These are phyloP conservation scores for Teratosphaeriaceae sp. DNA, from an alignment of 2,329 filamentous ascomycete genomes.

Conservation along the genomic window DNA sequence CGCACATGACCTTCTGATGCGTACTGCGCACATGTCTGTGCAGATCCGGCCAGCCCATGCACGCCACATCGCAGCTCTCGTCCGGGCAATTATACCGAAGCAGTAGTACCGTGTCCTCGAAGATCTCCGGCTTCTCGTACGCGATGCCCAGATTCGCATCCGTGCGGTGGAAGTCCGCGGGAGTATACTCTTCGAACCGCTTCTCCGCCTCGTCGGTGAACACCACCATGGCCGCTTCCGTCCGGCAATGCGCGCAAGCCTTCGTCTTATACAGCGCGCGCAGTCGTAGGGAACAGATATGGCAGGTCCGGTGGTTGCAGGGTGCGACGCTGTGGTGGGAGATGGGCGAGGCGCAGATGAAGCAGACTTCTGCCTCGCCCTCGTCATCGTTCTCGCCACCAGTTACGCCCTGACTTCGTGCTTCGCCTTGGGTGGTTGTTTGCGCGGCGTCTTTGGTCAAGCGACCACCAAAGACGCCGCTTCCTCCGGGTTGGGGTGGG, in stretches of 20 bases:
- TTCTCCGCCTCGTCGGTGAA: conserved; percentile 84
- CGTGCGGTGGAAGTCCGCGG: conserved; percentile 64
- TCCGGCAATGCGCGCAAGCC: conserved; percentile 91
- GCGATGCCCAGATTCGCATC: conserved; percentile 87
- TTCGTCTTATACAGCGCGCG: conserved; percentile 94
- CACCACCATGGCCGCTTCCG: conserved; percentile 71
- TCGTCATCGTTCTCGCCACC: conserved; percentile 13
- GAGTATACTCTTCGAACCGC: conserved; percentile 74
- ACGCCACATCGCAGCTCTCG: conserved; percentile 73
- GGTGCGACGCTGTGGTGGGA: conserved; percentile 83
- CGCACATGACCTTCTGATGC: conserved; percentile 84
- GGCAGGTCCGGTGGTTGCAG: conserved; percentile 94
- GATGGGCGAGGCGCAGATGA: conserved; percentile 91
- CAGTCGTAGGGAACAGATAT: conserved; percentile 88
- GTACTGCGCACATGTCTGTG: conserved; percentile 73
- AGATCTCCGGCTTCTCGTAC: conserved; percentile 83
- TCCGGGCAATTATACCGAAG: conserved; percentile 95
- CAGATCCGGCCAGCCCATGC: conserved; percentile 70
- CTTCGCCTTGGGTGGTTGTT: conserved; percentile 27
- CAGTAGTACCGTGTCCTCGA: conserved; percentile 81
- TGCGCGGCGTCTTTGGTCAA: conserved; percentile 42
- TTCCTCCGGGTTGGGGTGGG: conserved; percentile 31
- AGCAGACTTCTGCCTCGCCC: conserved; percentile 69
- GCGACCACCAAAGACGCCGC: conserved; percentile 39
- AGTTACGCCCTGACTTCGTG: conserved; percentile 7